Percentiles rank a stretch among this genome's conserved stretches.
These are phyloP conservation scores for Dendrocalamus latiflorus DNA, from an alignment of 202 grass and related monocot species.

Conservation along the genomic window DNA sequence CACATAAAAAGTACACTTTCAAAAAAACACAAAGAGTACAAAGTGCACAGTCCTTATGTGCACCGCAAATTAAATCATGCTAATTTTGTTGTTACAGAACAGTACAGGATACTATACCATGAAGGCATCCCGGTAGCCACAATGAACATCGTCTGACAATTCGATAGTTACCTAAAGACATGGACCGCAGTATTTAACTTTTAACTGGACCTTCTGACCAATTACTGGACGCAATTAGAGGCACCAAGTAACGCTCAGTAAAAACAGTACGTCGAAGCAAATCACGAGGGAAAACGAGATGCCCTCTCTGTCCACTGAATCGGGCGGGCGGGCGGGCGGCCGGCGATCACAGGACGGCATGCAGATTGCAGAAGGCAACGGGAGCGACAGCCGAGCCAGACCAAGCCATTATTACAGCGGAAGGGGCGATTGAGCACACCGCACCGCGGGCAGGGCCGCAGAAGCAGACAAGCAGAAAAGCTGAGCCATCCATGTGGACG, in stretches of 20 bases:
- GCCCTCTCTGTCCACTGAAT: neutral
- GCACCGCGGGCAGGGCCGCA: neutral
- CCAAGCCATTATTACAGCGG: neutral
- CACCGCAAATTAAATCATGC: neutral
- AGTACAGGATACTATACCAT: neutral
- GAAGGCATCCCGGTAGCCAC: neutral
- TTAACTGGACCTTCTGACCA: neutral
- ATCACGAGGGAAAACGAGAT: neutral
- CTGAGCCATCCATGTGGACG: slow-evolving; percentile 1
- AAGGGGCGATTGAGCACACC: neutral
- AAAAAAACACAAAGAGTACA: neutral
- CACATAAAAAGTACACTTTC: neutral
- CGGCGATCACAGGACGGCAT: neutral
- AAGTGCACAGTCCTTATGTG: neutral
- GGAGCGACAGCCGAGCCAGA: neutral
- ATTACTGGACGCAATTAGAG: neutral
- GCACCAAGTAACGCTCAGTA: neutral
- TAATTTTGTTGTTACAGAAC: neutral
- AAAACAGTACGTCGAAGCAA: neutral
- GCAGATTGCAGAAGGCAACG: neutral
- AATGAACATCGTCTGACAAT: neutral
- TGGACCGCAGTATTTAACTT: neutral
- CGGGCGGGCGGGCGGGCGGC: neutral
- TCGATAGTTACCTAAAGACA: neutral
- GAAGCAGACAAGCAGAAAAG: slow-evolving; percentile 1